Base-by-base conservation (phyloP, 345 rosid genomes). In the Cardiospermum halicacabum region DNA sequence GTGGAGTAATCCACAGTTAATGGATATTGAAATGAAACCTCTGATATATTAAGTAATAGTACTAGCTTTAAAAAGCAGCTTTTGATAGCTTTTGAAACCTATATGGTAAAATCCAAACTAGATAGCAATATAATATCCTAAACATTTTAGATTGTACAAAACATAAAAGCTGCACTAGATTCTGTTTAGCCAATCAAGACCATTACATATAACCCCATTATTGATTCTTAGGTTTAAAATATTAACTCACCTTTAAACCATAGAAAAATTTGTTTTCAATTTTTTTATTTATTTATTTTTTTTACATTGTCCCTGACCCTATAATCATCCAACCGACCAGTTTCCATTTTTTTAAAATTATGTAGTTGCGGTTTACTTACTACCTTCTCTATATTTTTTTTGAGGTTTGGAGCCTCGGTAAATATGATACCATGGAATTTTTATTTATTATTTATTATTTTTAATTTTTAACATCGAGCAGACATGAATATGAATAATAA, bases 11-110 rank as follows among this genome's bases (percentile, higher is more conserved):
- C 37, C n/a, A 15, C 15, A 26, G 19, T 40, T n/a, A n/a, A n/a
- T n/a, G n/a, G n/a, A n/a, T n/a, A n/a, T n/a, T n/a, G n/a, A n/a
- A n/a, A n/a, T n/a, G n/a, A n/a, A n/a, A n/a, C n/a, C n/a, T n/a
- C n/a, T n/a, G n/a, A n/a, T n/a, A n/a, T n/a, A n/a, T n/a, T n/a
- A n/a, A n/a, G n/a, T n/a, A n/a, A n/a, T n/a, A n/a, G n/a, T n/a
- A n/a, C n/a, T 40, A 60, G 39, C 32, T 59, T 40, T 13, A 24
- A 37, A n/a, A 42, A 60, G 53, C 65, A 60, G 40, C 54, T 61
- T 61, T 39, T 28, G 8, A 25, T 45, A 18, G 30, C 11, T n/a
- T 12, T 11, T 22, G 40, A 62, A 28, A 18, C 26, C n/a, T n/a
- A n/a, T 42, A 60, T 12, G n/a, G 43, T 25, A 40, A 26, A 42